These are phyloP conservation scores for Magnolia changhungtana DNA, from an alignment of 164 flowering plant species.

Conservation along the genomic window DNA sequence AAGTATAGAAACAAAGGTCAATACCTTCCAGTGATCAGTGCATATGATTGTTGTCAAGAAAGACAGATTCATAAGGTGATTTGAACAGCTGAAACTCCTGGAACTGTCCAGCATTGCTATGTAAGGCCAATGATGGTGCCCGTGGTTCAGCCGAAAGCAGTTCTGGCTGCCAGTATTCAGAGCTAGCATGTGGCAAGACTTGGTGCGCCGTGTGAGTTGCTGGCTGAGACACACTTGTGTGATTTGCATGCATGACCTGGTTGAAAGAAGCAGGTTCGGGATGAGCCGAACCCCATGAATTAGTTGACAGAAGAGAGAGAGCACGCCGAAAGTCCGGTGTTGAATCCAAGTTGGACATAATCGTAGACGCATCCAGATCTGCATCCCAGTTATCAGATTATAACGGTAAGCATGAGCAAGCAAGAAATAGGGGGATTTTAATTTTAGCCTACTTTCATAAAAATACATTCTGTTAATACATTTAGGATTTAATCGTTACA, in stretches of 20 bases:
- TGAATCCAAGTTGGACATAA: slow-evolving; percentile 35
- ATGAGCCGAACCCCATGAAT: slow-evolving; percentile 42
- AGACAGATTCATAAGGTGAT: slow-evolving; percentile 41
- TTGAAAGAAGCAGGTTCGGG: slow-evolving; percentile 27
- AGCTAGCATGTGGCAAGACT: slow-evolving; percentile 30
- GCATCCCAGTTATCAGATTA: slow-evolving; percentile 9
- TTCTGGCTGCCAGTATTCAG: slow-evolving; percentile 41
- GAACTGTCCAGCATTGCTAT: slow-evolving; percentile 21
- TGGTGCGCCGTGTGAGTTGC: slow-evolving; percentile 26
- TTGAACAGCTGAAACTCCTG: slow-evolving; percentile 50
- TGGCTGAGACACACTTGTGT: slow-evolving; percentile 23
- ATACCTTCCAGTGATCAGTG: slow-evolving; percentile 21
- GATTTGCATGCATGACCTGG: slow-evolving; percentile 28
- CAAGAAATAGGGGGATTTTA: no score
- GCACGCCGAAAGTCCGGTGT: slow-evolving; percentile 65
- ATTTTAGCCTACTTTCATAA: neutral
- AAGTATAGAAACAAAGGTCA: neutral
- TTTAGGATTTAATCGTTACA: neutral
- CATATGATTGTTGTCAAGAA: slow-evolving; percentile 26
- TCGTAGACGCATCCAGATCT: slow-evolving; percentile 46
- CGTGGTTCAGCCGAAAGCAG: slow-evolving; percentile 23
- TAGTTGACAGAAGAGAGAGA: slow-evolving; percentile 99
- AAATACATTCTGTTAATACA: no score
- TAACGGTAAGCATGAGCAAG: no score
- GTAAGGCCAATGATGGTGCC: slow-evolving; percentile 18